Conservation (phyloP, 192 early-diverging fungal species). For the Cetraspora pellucida region DNA sequence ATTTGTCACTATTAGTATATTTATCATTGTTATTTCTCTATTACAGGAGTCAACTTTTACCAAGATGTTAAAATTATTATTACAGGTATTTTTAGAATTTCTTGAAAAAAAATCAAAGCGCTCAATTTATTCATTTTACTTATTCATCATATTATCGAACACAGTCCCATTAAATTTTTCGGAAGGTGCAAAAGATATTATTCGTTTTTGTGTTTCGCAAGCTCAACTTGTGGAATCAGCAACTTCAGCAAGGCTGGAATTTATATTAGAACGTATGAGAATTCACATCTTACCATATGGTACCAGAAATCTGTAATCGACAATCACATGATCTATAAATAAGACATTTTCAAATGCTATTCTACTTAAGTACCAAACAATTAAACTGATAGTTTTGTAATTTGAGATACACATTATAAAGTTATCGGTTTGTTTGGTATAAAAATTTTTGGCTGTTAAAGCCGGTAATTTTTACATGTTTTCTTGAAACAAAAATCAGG, state of each 20-base stretch:
- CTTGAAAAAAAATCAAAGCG: background rate
- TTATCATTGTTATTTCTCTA: background rate
- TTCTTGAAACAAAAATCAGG: too few species aligned
- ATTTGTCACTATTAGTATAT: background rate
- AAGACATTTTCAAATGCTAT: too few species aligned
- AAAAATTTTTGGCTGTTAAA: background rate
- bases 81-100: background rate
- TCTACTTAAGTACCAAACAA: too few species aligned
- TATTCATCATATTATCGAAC: background rate
- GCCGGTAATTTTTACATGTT: too few species aligned
- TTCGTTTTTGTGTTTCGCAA: constrained; percentile 52
- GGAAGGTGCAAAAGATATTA: constrained; percentile 48
- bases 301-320: too few species aligned
- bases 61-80: background rate
- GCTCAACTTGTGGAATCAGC: background rate
- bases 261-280: constrained; percentile 27
- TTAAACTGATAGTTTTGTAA: too few species aligned
- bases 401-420: too few species aligned
- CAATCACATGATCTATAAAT: too few species aligned
- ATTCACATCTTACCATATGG: too few species aligned
- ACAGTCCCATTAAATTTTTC: background rate
- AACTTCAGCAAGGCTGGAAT: constrained; percentile 15
- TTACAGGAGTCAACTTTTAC: background rate
- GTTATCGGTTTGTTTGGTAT: background rate
- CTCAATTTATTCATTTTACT: background rate